Percentiles rank a stretch among this genome's conserved stretches.
These are phyloP conservation scores for Aspergillus flavus DNA, from an alignment of 2,329 filamentous ascomycete genomes.

Conservation along the genomic window DNA sequence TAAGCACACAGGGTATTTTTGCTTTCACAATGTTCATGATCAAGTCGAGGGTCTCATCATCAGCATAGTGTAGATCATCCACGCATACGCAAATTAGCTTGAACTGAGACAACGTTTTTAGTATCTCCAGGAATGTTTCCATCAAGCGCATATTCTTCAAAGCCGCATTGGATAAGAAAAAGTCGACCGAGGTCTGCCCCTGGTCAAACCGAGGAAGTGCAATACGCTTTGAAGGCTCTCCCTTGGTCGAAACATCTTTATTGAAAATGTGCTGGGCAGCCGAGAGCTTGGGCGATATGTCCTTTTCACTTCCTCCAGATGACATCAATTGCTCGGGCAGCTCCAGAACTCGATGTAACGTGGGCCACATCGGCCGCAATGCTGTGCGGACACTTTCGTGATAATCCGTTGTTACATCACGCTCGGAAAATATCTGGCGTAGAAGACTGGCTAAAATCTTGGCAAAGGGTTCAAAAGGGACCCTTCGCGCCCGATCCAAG, in stretches of 20 bases:
- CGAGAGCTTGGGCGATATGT: slow-evolving; percentile 31
- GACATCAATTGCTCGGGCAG: slow-evolving; percentile 67
- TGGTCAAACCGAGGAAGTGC: slow-evolving; percentile 38
- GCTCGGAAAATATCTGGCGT: slow-evolving; percentile 66
- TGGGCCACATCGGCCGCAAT: slow-evolving; percentile 60
- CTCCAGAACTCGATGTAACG: slow-evolving; percentile 60
- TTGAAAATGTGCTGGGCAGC: slow-evolving; percentile 31
- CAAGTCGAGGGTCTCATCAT: slow-evolving; percentile 82
- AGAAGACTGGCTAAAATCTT: slow-evolving; percentile 63
- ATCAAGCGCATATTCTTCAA: slow-evolving; percentile 69
- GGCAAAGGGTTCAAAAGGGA: slow-evolving; percentile 64
- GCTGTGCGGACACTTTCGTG: slow-evolving; percentile 60
- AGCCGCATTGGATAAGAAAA: slow-evolving; percentile 43
- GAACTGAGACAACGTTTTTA: slow-evolving; percentile 77
- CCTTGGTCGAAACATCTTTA: slow-evolving; percentile 33
- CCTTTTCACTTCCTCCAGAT: slow-evolving; percentile 38
- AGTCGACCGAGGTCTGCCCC: slow-evolving; percentile 40
- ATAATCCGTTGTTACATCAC: slow-evolving; percentile 63
- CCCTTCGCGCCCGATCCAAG: slow-evolving; percentile 61
- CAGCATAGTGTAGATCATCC: slow-evolving; percentile 89
- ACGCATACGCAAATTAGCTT: slow-evolving; percentile 87
- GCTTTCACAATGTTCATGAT: slow-evolving; percentile 78
- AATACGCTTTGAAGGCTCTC: slow-evolving; percentile 33
- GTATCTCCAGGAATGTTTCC: slow-evolving; percentile 84
- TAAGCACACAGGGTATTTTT: slow-evolving; percentile 78